Evolutionary conservation across 129 eudicot genomes (phyloP).

Genomic region (Pulicaria dysenterica): DNA sequence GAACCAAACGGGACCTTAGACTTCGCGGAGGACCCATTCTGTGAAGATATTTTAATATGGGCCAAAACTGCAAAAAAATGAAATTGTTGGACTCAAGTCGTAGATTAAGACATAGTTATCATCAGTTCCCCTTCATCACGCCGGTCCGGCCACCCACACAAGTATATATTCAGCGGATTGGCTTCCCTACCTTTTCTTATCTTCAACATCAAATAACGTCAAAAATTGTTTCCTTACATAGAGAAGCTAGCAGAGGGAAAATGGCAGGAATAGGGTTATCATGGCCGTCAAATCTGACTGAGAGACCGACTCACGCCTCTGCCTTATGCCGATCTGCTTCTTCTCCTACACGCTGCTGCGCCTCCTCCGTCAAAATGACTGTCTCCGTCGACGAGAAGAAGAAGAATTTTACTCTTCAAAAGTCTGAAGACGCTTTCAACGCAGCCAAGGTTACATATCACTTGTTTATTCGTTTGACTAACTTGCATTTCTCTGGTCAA

Average conservation of each 20-base stretch:
- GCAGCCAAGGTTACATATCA: slow-evolving; percentile 65
- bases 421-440: slow-evolving; percentile 86
- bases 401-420: slow-evolving; percentile 68
- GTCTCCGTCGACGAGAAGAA: slow-evolving; percentile 63
- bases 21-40: no score
- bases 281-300: slow-evolving; percentile 45
- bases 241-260: not conserved
- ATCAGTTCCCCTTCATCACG: not conserved
- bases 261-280: slow-evolving; percentile 54
- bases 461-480: not conserved
- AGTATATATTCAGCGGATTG: slow-evolving; percentile 5
- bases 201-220: slow-evolving; percentile 12
- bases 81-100: not conserved
- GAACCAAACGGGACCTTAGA: no score
- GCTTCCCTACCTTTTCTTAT: slow-evolving; percentile 12
- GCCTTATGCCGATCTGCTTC: slow-evolving; percentile 38
- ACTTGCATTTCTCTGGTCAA: not conserved
- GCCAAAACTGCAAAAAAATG: not conserved
- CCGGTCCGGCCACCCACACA: slow-evolving; percentile 24
- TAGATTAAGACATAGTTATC: not conserved
- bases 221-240: not conserved
- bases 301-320: slow-evolving; percentile 30
- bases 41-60: not conserved
- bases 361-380: slow-evolving; percentile 50
- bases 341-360: slow-evolving; percentile 21